phyloP scores from a whole-genome alignment of 306 rosid species.

The Rubus idaeus region DNA sequence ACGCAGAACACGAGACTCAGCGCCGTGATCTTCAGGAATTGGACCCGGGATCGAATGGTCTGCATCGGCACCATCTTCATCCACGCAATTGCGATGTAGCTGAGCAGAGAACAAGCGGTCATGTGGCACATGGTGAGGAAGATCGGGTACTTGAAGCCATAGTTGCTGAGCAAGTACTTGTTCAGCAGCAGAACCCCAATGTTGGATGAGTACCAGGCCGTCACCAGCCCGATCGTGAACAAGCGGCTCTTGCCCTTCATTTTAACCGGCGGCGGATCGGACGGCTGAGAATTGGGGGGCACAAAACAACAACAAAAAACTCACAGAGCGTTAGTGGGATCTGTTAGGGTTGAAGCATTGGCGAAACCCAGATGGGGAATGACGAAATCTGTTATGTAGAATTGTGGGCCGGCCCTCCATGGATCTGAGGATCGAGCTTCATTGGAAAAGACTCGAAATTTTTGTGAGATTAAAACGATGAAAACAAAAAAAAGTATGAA shows the following conservation, averaged over 20 bases:
- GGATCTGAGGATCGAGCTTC: conserved; percentile 63
- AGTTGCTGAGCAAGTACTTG: conserved; percentile 91
- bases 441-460: conserved; percentile 31
- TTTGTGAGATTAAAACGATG: background rate
- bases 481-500: background rate
- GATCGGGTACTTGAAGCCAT: conserved; percentile 98
- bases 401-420: conserved; percentile 39
- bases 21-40: conserved; percentile 82
- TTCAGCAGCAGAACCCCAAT: conserved; percentile 87
- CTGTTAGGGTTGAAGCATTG: conserved; percentile 45
- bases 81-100: conserved; percentile 97
- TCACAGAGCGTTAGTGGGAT: conserved; percentile 33
- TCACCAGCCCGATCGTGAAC: conserved; percentile 78
- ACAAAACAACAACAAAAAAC: background rate
- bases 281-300: conserved; percentile 35
- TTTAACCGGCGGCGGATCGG: conserved; percentile 23
- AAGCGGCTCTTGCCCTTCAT: conserved; percentile 75
- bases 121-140: conserved; percentile 99
- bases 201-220: conserved; percentile 94
- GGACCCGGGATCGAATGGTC: conserved; percentile 81
- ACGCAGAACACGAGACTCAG: conserved; percentile 82
- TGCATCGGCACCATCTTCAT: conserved; percentile 95
- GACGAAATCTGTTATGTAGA: conserved; percentile 15
- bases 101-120: conserved; percentile 92
- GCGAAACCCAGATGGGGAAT: conserved; percentile 27